Conservation (phyloP, 345 rosid genomes). For the Moringa oleifera region DNA sequence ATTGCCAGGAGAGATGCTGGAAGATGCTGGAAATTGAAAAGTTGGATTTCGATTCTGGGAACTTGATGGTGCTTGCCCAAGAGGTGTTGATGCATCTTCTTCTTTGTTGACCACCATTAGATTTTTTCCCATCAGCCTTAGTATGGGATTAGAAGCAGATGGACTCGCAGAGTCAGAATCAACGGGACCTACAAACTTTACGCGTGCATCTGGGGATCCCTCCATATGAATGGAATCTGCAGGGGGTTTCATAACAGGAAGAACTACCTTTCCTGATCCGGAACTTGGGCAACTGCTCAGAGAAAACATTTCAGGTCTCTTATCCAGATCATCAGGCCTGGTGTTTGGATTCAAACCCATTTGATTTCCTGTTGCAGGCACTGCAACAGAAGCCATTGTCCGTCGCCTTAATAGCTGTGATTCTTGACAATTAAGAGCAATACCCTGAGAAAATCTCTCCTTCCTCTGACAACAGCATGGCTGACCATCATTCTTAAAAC, state of each 20-base stretch:
- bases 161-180: slow-evolving; percentile 64
- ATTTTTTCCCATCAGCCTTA: slow-evolving; percentile 96
- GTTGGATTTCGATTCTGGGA: slow-evolving; percentile 20
- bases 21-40: slow-evolving; percentile 32
- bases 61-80: slow-evolving; percentile 27
- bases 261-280: slow-evolving; percentile 35
- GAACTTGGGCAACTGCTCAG: slow-evolving; percentile 25
- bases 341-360: slow-evolving; percentile 19
- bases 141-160: slow-evolving; percentile 61
- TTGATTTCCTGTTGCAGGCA: slow-evolving; percentile 30
- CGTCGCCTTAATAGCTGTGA: slow-evolving; percentile 57
- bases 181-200: slow-evolving; percentile 23
- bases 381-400: slow-evolving; percentile 33
- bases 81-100: slow-evolving; percentile 36
- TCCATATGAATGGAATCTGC: slow-evolving; percentile 22
- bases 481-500: slow-evolving; percentile 41
- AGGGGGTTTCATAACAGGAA: slow-evolving; percentile 21
- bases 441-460: slow-evolving; percentile 52
- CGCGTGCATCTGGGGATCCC: slow-evolving; percentile 28
- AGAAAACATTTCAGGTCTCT: slow-evolving; percentile 31
- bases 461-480: slow-evolving; percentile 92
- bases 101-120: slow-evolving; percentile 90
- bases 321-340: slow-evolving; percentile 28
- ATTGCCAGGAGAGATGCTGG: slow-evolving; percentile 22
- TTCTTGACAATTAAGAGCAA: slow-evolving; percentile 42